Evolutionary conservation across 768 basidiomycete genomes (phyloP).

Genomic region (Hydnomerulius pinastri): DNA sequence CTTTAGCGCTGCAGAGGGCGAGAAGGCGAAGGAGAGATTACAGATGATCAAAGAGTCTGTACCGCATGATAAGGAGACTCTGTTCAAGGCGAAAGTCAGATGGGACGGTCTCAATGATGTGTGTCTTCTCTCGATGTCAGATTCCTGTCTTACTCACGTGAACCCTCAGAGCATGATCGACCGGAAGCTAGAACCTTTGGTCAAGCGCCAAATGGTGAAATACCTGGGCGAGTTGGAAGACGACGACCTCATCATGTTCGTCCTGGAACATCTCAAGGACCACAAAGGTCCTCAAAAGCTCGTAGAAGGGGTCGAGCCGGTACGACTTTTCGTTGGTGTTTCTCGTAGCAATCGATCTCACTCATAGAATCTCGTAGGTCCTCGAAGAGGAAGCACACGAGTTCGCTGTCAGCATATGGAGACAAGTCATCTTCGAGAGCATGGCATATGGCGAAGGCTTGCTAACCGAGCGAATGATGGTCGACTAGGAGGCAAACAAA

Average conservation of each 20-base stretch:
- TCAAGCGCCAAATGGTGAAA: conserved; percentile 80
- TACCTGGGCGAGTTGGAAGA: conserved; percentile 92
- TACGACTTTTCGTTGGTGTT: conserved; percentile 44
- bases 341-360: conserved; percentile 3
- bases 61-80: conserved; percentile 72
- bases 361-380: conserved; percentile 53
- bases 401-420: conserved; percentile 80
- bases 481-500: conserved; percentile 49
- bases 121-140: conserved; percentile 28
- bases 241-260: conserved; percentile 93
- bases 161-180: conserved; percentile 72
- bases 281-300: conserved; percentile 84
- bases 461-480: conserved; percentile 81
- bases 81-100: conserved; percentile 84
- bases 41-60: conserved; percentile 76
- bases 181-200: conserved; percentile 82
- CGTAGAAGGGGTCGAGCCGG: conserved; percentile 88
- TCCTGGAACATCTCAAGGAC: conserved; percentile 89
- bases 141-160: conserved; percentile 13
- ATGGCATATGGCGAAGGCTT: conserved; percentile 91
- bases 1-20: conserved; percentile 80
- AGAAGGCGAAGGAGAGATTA: conserved; percentile 77
- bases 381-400: conserved; percentile 89
- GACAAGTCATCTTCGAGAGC: conserved; percentile 93
- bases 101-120: conserved; percentile 94